Evolutionary conservation across 2,329 filamentous ascomycete species (phyloP).

Genomic region (Fusarium sp.): DNA sequence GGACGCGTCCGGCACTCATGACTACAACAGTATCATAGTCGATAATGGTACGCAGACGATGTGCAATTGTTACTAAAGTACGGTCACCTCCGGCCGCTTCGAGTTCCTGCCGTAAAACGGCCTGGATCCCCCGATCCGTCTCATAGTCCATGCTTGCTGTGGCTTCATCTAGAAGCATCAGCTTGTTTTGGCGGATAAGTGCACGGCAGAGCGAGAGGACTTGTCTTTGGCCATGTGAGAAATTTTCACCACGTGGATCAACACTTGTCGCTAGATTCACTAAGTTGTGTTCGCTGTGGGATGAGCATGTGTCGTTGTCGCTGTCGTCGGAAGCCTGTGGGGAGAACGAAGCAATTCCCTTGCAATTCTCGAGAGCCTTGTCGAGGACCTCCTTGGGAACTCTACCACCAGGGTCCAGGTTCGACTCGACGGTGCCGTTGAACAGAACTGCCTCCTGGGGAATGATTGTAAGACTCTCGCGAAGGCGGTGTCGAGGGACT

Average conservation of each 20-base stretch:
- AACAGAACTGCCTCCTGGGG: constrained; percentile 69
- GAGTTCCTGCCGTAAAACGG: constrained; percentile 62
- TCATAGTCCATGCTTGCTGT: constrained; percentile 70
- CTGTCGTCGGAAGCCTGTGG: constrained; percentile 52
- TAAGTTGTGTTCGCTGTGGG: constrained; percentile 19
- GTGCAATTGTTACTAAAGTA: constrained; percentile 68
- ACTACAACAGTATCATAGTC: constrained; percentile 70
- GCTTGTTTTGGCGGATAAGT: constrained; percentile 64
- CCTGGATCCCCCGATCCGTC: constrained; percentile 66
- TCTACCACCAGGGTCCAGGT: constrained; percentile 73
- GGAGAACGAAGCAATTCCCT: constrained; percentile 66
- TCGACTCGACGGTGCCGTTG: constrained; percentile 62
- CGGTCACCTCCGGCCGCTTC: constrained; percentile 56
- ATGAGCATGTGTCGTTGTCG: constrained; percentile 39
- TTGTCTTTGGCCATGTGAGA: constrained; percentile 68
- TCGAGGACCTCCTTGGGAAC: constrained; percentile 65
- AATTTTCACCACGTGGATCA: constrained; percentile 65
- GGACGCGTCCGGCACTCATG: constrained; percentile 63
- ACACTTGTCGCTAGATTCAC: constrained; percentile 59
- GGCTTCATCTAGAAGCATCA: constrained; percentile 68
- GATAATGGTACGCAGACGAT: constrained; percentile 67
- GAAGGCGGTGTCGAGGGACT: constrained; percentile 61
- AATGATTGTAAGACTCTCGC: constrained; percentile 67
- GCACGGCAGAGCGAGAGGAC: constrained; percentile 68
- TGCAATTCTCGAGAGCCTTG: constrained; percentile 70